These are phyloP conservation scores for Colletotrichum simmondsii DNA, from an alignment of 2,329 filamentous ascomycete genomes.

Conservation along the genomic window DNA sequence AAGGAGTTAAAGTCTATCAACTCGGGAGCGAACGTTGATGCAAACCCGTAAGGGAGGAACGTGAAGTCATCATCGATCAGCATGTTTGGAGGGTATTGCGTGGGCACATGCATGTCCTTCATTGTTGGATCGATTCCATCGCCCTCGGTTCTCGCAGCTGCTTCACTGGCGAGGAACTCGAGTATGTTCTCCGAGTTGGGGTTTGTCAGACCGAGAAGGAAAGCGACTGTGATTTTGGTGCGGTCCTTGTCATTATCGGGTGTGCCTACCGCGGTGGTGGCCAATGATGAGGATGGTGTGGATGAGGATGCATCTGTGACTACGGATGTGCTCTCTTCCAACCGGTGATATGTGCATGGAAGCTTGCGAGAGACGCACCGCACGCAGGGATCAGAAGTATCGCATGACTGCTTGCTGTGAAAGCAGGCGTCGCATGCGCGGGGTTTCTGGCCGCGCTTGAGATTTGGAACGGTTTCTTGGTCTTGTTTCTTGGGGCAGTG, in stretches of 20 bases:
- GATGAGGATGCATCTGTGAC: neutral
- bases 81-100: neutral
- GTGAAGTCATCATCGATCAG: conserved; percentile 23
- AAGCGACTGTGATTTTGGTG: conserved; percentile 38
- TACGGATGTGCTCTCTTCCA: neutral
- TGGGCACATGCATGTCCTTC: neutral
- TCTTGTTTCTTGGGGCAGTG: conserved; percentile 36
- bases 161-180: conserved; percentile 34
- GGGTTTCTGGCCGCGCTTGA: conserved; percentile 41
- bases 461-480: conserved; percentile 31
- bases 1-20: conserved; percentile 4
- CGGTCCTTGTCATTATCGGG: conserved; percentile 19
- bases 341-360: conserved; percentile 36
- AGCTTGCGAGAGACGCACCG: conserved; percentile 38
- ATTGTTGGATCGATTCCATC: conserved; percentile 19
- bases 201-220: conserved; percentile 40
- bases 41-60: conserved; percentile 7
- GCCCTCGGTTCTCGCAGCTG: conserved; percentile 21
- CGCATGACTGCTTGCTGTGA: conserved; percentile 42
- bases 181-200: conserved; percentile 40
- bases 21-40: conserved; percentile 1
- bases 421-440: conserved; percentile 43
- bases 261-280: neutral
- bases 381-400: conserved; percentile 39
- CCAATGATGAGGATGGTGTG: neutral